Evolutionary conservation across 768 basidiomycete species (phyloP).

Genomic region (Serpula lacrymans): DNA sequence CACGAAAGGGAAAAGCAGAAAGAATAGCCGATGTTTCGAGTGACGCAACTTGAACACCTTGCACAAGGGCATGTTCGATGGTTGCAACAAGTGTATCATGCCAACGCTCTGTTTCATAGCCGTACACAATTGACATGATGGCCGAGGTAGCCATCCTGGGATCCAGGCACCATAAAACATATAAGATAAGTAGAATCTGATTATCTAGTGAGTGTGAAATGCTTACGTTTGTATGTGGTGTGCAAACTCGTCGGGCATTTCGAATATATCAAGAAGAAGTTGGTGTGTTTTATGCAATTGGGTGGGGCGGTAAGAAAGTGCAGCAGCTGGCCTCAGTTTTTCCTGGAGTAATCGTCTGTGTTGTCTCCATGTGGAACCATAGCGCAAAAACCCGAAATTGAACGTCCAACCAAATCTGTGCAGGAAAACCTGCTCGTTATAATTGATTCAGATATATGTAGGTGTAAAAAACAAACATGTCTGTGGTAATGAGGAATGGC

Average conservation of each 20-base stretch:
- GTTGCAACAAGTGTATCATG: neutral
- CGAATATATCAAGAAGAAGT: neutral
- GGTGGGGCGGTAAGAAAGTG: neutral
- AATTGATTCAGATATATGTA: too few species aligned
- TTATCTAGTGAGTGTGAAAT: neutral
- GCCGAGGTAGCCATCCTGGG: neutral
- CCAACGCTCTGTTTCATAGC: neutral
- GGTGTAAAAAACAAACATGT: neutral
- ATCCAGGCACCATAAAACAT: too few species aligned
- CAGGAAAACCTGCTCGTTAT: too few species aligned
- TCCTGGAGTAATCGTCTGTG: too few species aligned
- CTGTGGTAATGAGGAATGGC: constrained; percentile 27
- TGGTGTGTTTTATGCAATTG: neutral
- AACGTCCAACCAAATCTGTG: constrained; percentile 15
- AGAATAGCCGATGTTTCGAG: too few species aligned
- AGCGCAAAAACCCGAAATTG: constrained; percentile 8
- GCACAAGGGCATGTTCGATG: constrained; percentile 1
- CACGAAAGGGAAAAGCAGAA: too few species aligned
- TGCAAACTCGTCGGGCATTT: neutral
- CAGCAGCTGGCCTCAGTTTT: neutral
- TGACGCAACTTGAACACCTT: too few species aligned
- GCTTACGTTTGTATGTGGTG: neutral
- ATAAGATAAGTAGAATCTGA: too few species aligned
- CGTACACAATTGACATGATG: constrained; percentile 1
- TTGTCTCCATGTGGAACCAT: too few species aligned